Base-by-base conservation (phyloP, 495 filamentous ascomycete species). In the Gamarada debralockiae region DNA sequence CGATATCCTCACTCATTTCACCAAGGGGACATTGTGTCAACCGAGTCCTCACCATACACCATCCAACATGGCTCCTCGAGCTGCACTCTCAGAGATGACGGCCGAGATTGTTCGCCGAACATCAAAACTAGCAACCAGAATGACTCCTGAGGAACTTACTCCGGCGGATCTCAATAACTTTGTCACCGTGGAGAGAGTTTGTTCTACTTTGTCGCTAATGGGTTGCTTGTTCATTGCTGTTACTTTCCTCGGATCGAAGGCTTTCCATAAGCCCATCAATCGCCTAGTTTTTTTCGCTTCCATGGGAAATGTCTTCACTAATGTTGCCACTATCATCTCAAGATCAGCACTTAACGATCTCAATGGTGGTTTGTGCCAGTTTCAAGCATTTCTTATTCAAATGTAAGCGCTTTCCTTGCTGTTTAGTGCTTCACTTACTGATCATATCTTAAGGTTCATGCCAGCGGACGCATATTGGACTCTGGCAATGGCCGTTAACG, bases 261-360 rank as follows among this genome's bases (percentile, higher is more conserved):
- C 75, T 31, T 87, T 89, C 60, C 80, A 85, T 53, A 91, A 92
- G 68, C 89, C 90, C n/a, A 91, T 96, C 70, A 95, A 95, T 60
- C 79, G 90, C 3, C 72, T 96, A 3, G 80, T 92, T 9, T 95
- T 95, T 66, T 92, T 84, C 62, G 90, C 90, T 2, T 85, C 84
- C 3, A 88, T 90, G 61, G 90, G 89, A 29, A 96, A 96, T 60
- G 73, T 92, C 31, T 72, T 90, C 67, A 83, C 85, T 45, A 93
- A 89, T 66, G 76, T 91, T 14, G 90, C 84, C 3, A 89, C 89
- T 0, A 64, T 95, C 22, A 87, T 92, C 57, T 43, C 55, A 7
- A 52, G 56, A 50, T 17, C 42, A 13, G 81, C 72, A n/a, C 82
- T 78, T 17, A 53, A 56, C 7, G 70, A 79, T 0, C 46, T 60